Evolutionary conservation across 2,329 filamentous ascomycete genomes (phyloP).

Genomic region (Neopestalotiopsis sp.): DNA sequence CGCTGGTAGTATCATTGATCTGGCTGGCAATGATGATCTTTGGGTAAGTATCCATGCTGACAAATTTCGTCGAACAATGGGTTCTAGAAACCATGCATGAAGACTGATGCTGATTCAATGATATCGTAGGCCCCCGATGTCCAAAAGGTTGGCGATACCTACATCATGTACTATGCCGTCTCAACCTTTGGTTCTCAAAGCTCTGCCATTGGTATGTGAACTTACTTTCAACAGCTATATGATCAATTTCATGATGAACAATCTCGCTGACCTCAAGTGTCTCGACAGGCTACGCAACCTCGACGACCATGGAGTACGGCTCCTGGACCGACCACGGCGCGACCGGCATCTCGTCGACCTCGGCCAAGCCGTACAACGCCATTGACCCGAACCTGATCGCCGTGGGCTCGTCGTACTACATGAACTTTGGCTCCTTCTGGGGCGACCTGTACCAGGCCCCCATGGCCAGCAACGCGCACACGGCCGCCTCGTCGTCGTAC

Average conservation of each 20-base stretch:
- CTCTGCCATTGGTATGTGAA: slow-evolving; percentile 57
- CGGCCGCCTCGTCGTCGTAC: slow-evolving; percentile 36
- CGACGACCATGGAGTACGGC: slow-evolving; percentile 53
- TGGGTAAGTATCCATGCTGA: slow-evolving; percentile 38
- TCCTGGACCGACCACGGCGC: slow-evolving; percentile 65
- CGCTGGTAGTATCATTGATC: slow-evolving; percentile 42
- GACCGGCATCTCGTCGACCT: slow-evolving; percentile 53
- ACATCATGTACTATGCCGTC: slow-evolving; percentile 73
- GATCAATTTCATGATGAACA: too few relatives aligned
- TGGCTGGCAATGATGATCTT: slow-evolving; percentile 45
- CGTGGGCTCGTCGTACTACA: slow-evolving; percentile 45
- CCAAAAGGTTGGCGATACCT: slow-evolving; percentile 57
- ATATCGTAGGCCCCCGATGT: slow-evolving; percentile 66
- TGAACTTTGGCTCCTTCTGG: slow-evolving; percentile 75
- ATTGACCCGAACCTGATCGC: slow-evolving; percentile 63
- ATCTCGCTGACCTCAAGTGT: too few relatives aligned
- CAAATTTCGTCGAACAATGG: neutral
- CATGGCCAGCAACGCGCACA: slow-evolving; percentile 44
- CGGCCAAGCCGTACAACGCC: slow-evolving; percentile 56
- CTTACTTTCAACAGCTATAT: neutral
- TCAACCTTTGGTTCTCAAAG: slow-evolving; percentile 64
- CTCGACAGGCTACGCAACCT: slow-evolving; percentile 46
- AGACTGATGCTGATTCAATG: neutral
- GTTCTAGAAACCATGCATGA: too few relatives aligned
- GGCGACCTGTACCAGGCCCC: slow-evolving; percentile 64